Percentiles rank a stretch among this genome's conserved stretches.
These are phyloP conservation scores for Yamadazyma diospyri DNA, from an alignment of 1,139 yeast genomes.

Conservation along the genomic window DNA sequence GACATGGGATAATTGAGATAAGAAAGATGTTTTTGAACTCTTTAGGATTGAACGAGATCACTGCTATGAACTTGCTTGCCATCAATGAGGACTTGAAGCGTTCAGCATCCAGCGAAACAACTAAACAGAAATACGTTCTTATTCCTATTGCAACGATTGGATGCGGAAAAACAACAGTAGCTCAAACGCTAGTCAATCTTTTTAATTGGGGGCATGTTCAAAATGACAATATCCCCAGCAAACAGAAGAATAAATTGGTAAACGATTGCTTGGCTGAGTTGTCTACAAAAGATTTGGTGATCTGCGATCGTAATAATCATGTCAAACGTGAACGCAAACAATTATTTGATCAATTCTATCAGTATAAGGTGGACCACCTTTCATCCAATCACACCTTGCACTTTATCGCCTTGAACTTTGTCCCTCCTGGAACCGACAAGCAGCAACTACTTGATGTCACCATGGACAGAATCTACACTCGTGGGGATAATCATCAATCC, in stretches of 20 bases:
- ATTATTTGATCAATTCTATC: slow-evolving; percentile 53
- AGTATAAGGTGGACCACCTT: slow-evolving; percentile 33
- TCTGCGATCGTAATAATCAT: slow-evolving; percentile 85
- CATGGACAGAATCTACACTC: slow-evolving; percentile 48
- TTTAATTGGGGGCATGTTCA: slow-evolving; percentile 76
- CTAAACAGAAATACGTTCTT: slow-evolving; percentile 49
- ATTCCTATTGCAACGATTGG: slow-evolving; percentile 90
- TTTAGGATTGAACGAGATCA: slow-evolving; percentile 21
- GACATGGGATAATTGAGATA: slow-evolving; percentile 72
- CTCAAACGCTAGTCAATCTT: slow-evolving; percentile 53
- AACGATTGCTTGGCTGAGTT: slow-evolving; percentile 43
- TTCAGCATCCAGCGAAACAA: slow-evolving; percentile 9
- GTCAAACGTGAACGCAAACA: slow-evolving; percentile 65
- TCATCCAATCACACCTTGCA: slow-evolving; percentile 32
- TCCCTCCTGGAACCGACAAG: slow-evolving; percentile 19
- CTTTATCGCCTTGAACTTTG: slow-evolving; percentile 69
- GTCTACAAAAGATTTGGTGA: slow-evolving; percentile 44
- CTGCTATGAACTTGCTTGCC: slow-evolving; percentile 31
- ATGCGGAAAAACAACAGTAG: slow-evolving; percentile 90
- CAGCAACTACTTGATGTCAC: slow-evolving; percentile 51
- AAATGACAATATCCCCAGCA: slow-evolving; percentile 68
- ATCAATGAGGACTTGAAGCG: slow-evolving; percentile 20
- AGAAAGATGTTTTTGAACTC: slow-evolving; percentile 61
- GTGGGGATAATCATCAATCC: slow-evolving; percentile 93
- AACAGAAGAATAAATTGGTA: slow-evolving; percentile 50